Conservation (phyloP, 2,329 filamentous ascomycete genomes). For the Colletotrichum endophyticum region DNA sequence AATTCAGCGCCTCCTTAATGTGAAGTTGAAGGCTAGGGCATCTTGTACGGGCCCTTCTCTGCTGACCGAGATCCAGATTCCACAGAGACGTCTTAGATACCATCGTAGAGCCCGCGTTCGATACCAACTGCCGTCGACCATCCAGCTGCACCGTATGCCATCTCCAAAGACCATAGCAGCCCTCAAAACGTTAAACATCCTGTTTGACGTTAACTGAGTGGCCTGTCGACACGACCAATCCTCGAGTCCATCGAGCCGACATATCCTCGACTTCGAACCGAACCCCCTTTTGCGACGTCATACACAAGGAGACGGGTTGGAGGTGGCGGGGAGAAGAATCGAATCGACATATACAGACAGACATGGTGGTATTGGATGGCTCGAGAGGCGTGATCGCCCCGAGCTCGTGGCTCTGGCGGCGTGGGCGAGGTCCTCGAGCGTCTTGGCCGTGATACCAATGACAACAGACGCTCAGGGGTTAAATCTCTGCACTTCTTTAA, state of each 20-base stretch:
- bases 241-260: neutral
- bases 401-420: neutral
- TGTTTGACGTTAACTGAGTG: neutral
- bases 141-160: neutral
- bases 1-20: no score
- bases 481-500: neutral
- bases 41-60: neutral
- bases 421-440: neutral
- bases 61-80: neutral
- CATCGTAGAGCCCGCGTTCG: neutral
- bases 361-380: neutral
- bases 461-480: neutral
- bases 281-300: neutral
- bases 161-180: neutral
- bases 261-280: neutral
- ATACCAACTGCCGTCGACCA: neutral
- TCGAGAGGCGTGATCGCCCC: neutral
- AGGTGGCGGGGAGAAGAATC: neutral
- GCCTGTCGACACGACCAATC: neutral
- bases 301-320: neutral
- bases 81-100: neutral
- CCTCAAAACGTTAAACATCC: neutral
- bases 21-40: no score
- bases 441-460: neutral
- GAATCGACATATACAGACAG: neutral